phyloP scores from a whole-genome alignment of 2,329 filamentous ascomycete species.

The Aureobasidium subglaciale region DNA sequence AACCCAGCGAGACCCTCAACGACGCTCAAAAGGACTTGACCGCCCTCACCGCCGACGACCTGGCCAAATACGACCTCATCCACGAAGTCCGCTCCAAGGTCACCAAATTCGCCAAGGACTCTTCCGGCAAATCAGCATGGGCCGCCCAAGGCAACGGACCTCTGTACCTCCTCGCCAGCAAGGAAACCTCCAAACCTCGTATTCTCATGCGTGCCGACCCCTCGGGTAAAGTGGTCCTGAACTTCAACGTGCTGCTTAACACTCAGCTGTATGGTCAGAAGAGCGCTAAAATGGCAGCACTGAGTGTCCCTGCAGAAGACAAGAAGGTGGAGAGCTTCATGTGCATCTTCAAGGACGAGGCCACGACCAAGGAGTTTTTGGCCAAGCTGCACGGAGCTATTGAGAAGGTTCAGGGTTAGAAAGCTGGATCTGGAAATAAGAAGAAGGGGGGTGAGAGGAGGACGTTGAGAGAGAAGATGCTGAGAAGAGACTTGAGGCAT shows the following conservation, averaged over 20 bases:
- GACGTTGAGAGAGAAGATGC: neutral
- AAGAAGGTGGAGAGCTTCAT: slow-evolving; percentile 63
- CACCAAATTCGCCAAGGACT: slow-evolving; percentile 48
- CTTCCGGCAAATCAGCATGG: slow-evolving; percentile 37
- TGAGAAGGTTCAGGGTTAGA: slow-evolving; percentile 4
- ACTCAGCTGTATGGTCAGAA: slow-evolving; percentile 48
- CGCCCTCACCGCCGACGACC: slow-evolving; percentile 55
- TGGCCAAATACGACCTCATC: slow-evolving; percentile 59
- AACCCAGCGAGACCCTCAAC: slow-evolving; percentile 22
- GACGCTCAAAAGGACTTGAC: slow-evolving; percentile 48
- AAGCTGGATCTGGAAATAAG: too few species aligned
- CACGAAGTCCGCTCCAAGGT: slow-evolving; percentile 63
- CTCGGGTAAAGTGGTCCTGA: slow-evolving; percentile 65
- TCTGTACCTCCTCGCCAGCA: slow-evolving; percentile 66
- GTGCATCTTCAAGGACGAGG: slow-evolving; percentile 58
- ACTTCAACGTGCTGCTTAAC: slow-evolving; percentile 51
- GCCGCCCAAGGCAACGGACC: slow-evolving; percentile 58
- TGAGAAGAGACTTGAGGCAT: neutral
- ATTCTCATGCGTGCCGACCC: slow-evolving; percentile 69
- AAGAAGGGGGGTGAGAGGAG: neutral
- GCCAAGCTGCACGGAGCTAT: slow-evolving; percentile 42
- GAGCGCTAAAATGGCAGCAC: slow-evolving; percentile 42
- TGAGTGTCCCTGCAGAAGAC: slow-evolving; percentile 43
- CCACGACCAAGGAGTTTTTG: slow-evolving; percentile 44
- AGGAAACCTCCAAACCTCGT: slow-evolving; percentile 58